Base-by-base conservation (phyloP, 352 stramenopile species). In the Globisporangium middletonii region DNA sequence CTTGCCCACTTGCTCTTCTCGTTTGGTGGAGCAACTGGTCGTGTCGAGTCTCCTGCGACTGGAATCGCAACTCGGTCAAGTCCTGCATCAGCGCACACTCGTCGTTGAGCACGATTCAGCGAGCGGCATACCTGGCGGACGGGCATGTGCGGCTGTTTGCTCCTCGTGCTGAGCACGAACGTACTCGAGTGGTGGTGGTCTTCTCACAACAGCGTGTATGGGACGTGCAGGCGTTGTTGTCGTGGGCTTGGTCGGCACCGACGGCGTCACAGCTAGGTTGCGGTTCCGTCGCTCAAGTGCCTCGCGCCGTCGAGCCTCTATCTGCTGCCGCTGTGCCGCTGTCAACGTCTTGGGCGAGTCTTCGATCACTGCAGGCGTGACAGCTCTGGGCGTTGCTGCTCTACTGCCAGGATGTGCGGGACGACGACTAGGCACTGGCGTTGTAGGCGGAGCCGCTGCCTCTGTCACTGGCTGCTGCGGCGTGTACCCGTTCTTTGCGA, bases 401-500 rank as follows among this genome's bases (percentile, higher is more conserved):
- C 49, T n/a, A 9, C 5, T 46, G 18, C 41, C 15, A 46, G 41
- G 41, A 46, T 46, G 41, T 23, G 18, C 41, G 2, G 41, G 41
- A 23, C 41, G 15, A 46, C 13, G 41, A 46, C 13, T 8, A 0
- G 41, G 13, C 41, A 19, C 41, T 18, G 41, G 41, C 13, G 41
- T 46, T 48, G 43, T 38, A 11, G 50, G 5, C 33, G 19, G 19
- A n/a, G 28, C 26, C 26, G 28, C 8, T 28, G 38, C 41, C 6
- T 4, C 33, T 27, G 43, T 4, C 7, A 56, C 47, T 12, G 52
- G 18, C 28, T 55, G 50, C 5, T 58, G 50, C 8, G 64, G 45
- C 2, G 56, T 12, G 53, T 89, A 86, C 6, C 83, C 83, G 49
- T 92, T 88, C 55, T 76, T 77, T 1, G 69, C 62, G 23, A 92